phyloP scores from a whole-genome alignment of 352 stramenopile species.

The Pythium phragmitis region DNA sequence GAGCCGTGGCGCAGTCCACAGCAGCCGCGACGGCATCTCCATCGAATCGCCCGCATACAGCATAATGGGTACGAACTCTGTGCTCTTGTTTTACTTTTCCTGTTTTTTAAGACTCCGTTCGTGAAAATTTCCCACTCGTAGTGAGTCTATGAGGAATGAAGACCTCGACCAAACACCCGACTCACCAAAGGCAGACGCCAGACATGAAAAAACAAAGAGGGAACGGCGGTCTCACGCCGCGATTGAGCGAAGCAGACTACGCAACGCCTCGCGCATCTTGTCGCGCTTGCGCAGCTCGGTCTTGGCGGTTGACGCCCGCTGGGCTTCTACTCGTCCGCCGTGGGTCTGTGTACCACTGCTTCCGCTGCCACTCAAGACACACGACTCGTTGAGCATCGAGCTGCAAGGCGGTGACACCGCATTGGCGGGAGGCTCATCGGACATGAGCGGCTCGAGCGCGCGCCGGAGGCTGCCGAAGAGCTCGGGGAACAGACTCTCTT shows the following conservation, averaged over 20 bases:
- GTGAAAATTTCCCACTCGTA: no score
- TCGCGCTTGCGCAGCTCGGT: conserved; percentile 26
- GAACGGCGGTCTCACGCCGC: neutral
- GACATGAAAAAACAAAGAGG: neutral
- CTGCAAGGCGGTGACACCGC: conserved; percentile 10
- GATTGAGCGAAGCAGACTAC: conserved; percentile 22
- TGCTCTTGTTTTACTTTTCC: neutral
- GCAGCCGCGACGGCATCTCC: neutral
- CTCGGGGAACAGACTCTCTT: conserved; percentile 87
- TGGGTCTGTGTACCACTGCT: neutral
- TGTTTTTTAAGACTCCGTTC: no score
- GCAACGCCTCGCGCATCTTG: conserved; percentile 27
- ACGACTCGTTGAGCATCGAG: conserved; percentile 17
- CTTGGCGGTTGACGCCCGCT: neutral
- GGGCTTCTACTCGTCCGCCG: neutral
- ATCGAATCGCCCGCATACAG: conserved; percentile 2
- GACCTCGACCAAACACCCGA: no score
- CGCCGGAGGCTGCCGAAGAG: conserved; percentile 46
- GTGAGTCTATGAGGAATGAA: no score
- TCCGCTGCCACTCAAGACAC: conserved; percentile 20
- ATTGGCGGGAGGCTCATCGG: conserved; percentile 25
- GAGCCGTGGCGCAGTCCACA: conserved; percentile 38
- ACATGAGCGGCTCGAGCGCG: conserved; percentile 56
- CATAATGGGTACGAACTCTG: neutral
- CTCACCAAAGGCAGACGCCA: neutral